phyloP scores from a whole-genome alignment of 2,329 filamentous ascomycete species.

The Truncatella angustata region DNA sequence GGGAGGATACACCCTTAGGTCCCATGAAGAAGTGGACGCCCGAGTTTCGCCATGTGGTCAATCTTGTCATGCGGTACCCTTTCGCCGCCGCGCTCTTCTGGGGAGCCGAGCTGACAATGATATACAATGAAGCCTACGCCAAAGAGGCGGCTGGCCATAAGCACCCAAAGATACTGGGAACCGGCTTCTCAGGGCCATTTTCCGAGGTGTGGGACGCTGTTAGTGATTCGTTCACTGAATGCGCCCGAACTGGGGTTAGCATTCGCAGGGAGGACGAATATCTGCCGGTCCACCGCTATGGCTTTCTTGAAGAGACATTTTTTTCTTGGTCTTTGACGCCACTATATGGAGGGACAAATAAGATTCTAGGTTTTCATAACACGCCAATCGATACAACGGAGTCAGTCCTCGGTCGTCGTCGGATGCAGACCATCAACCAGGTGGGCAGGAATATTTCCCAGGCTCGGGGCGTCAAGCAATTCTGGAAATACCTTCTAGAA shows the following conservation, averaged over 20 bases:
- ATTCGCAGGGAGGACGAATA: conserved; percentile 33
- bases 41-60: conserved; percentile 41
- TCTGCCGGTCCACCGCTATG: conserved; percentile 29
- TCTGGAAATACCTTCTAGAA: conserved; percentile 31
- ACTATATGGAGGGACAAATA: conserved; percentile 32
- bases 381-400: conserved; percentile 36
- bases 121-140: conserved; percentile 63
- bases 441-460: conserved; percentile 30
- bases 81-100: conserved; percentile 56
- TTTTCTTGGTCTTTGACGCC: conserved; percentile 38
- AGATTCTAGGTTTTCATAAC: conserved; percentile 39
- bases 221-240: conserved; percentile 31
- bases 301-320: conserved; percentile 37
- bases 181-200: conserved; percentile 55
- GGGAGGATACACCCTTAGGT: conserved; percentile 41
- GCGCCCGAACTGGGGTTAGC: conserved; percentile 31
- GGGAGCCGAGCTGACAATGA: conserved; percentile 59
- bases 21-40: conserved; percentile 41
- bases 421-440: conserved; percentile 31
- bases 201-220: conserved; percentile 42
- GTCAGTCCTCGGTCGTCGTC: conserved; percentile 29
- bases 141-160: conserved; percentile 48
- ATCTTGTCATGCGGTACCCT: conserved; percentile 35
- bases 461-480: conserved; percentile 32
- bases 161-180: conserved; percentile 60